A percentile compares a stretch with the other conserved stretches of the same genome.
Evolutionary conservation across 1,284 basidiomycete species (phyloP).

Genomic region (Melampsora americana): DNA sequence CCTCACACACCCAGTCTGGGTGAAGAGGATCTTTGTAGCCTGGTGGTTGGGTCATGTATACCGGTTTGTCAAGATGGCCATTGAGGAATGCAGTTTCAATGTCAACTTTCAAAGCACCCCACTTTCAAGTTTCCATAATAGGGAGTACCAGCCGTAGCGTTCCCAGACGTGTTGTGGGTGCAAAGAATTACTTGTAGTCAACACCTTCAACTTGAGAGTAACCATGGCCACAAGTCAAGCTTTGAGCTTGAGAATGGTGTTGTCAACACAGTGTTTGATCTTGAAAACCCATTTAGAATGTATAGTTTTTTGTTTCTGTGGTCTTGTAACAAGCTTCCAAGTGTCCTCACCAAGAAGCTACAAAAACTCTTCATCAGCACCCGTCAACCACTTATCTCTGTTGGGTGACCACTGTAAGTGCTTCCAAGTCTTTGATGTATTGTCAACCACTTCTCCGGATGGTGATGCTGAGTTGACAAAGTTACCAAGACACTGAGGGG

Average conservation of each 20-base stretch:
- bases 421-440: too few relatives aligned
- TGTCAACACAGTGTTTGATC: neutral
- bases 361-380: neutral
- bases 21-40: constrained; percentile 18
- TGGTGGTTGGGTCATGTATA: constrained; percentile 38
- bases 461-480: neutral
- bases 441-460: neutral
- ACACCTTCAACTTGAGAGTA: constrained; percentile 42
- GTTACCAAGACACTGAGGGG: neutral
- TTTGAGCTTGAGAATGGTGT: neutral
- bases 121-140: neutral
- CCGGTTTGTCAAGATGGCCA: constrained; percentile 12
- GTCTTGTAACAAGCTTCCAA: neutral
- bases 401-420: neutral
- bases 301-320: neutral
- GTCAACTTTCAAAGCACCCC: constrained; percentile 22
- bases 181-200: constrained; percentile 45
- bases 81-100: constrained; percentile 32
- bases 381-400: neutral
- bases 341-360: neutral
- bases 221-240: constrained; percentile 40
- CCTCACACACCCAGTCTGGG: constrained; percentile 24
- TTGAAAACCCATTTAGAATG: constrained; percentile 27
- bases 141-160: constrained; percentile 14
- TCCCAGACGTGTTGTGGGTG: constrained; percentile 15